Evolutionary conservation across 805 yeast species (phyloP), one percentile per base, ranked within the genome.

Genomic region (Ogataea degrootiae): DNA sequence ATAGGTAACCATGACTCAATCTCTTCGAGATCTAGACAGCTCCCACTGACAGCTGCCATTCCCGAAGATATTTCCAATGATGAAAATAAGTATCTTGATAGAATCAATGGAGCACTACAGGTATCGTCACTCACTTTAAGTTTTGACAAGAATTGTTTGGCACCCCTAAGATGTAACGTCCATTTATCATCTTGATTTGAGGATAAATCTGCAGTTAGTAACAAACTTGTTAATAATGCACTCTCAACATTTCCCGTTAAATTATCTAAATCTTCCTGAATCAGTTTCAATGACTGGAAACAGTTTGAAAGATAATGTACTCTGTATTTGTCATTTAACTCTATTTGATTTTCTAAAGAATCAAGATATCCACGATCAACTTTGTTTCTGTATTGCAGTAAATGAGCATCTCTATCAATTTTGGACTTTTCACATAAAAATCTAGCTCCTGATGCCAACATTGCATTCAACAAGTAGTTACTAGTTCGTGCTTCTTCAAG

Each of bases 401-500:
- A 17, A 36, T 51, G 52, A 2, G 36, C 36, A 7, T 52, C 55
- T 37, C 46, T 50, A 37, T 60, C 61, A 5, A 58, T 52, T 2
- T 53, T 47, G 9, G 62, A 59, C 45, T 59, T 60, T 39, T 61
- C 65, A 19, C 57, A 55, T 17, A 62, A 47, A 15, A 75, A 71
- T 38, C 81, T 71, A 0, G 90, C 89, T 6, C 91, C 90, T 35
- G 82, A 83, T 0, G 91, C 87, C 35, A 85, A 59, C 33, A 84
- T 75, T 0, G 88, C 87, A 37, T 85, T 83, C 40, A 84, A 64
- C 12, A 85, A 60, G 58, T 81, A 84, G 0, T 81, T 68, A 53
- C 82, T 85, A 22, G 74, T 70, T 36, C 48, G 42, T 1, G 66
- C 61, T 22, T 59, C 61, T 21, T 49, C 48, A 22, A 64, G 44